phyloP scores from a whole-genome alignment of 2,329 filamentous ascomycete genomes.

The Corynespora cassiicola region DNA sequence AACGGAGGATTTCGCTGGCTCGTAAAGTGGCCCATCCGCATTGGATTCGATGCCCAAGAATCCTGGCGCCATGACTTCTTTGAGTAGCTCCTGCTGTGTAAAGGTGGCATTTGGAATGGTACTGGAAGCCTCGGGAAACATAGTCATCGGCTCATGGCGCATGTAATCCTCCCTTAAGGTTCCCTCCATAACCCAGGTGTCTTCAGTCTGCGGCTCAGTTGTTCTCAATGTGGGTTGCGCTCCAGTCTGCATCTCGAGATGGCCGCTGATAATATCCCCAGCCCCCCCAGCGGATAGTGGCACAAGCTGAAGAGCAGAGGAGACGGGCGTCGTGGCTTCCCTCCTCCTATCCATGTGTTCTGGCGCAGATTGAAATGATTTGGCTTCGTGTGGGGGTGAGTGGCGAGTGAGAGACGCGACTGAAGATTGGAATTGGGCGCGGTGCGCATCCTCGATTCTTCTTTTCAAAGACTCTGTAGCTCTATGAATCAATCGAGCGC shows the following conservation, averaged over 20 bases:
- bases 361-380: slow-evolving; percentile 23
- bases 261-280: no score
- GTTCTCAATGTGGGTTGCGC: no score
- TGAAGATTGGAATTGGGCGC: slow-evolving; percentile 29
- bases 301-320: no score
- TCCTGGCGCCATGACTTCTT: slow-evolving; percentile 34
- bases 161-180: slow-evolving; percentile 45
- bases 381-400: no score
- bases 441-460: slow-evolving; percentile 32
- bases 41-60: slow-evolving; percentile 30
- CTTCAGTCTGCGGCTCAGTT: slow-evolving; percentile 6
- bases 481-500: slow-evolving; percentile 7
- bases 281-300: no score
- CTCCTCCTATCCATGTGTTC: slow-evolving; percentile 30
- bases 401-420: no score
- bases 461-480: slow-evolving; percentile 30
- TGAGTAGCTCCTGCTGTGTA: slow-evolving; percentile 49
- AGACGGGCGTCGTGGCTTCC: slow-evolving; percentile 20
- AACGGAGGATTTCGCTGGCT: slow-evolving; percentile 37
- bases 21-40: slow-evolving; percentile 14
- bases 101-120: slow-evolving; percentile 51
- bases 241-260: no score
- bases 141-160: slow-evolving; percentile 45
- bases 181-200: slow-evolving; percentile 32
- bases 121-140: slow-evolving; percentile 51